phyloP scores from a whole-genome alignment of 140 eudicot genomes.

The Stevia rebaudiana region DNA sequence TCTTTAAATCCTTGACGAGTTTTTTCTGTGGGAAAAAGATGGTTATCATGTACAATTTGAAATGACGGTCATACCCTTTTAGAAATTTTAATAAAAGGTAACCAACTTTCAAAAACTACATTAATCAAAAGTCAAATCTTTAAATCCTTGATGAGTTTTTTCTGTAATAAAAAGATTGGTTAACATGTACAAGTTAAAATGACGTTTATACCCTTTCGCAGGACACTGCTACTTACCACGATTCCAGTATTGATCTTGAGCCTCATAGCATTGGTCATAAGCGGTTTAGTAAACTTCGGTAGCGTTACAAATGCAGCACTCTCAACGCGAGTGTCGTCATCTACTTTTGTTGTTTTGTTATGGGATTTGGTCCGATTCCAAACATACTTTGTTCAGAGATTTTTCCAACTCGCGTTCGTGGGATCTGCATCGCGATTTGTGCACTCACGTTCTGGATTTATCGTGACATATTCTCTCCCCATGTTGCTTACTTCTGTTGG shows the following conservation, averaged over 20 bases:
- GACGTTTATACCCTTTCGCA: conserved; percentile 26
- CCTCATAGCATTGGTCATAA: conserved; percentile 50
- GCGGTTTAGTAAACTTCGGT: conserved; percentile 50
- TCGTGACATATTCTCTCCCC: conserved; percentile 79
- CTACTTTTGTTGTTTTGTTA: conserved; percentile 77
- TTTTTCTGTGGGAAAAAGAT: too few species aligned
- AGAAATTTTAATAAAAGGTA: too few species aligned
- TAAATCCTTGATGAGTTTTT: neutral
- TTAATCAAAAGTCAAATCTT: neutral
- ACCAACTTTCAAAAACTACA: neutral
- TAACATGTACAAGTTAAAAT: neutral
- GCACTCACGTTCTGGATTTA: conserved; percentile 72
- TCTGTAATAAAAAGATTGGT: neutral
- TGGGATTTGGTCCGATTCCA: conserved; percentile 90
- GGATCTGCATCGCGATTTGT: conserved; percentile 84
- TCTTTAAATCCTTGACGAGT: too few species aligned
- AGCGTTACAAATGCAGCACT: conserved; percentile 50
- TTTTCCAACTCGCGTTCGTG: conserved; percentile 89
- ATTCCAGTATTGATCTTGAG: conserved; percentile 57
- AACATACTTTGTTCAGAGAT: conserved; percentile 85
- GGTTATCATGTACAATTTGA: too few species aligned
- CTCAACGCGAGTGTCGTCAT: conserved; percentile 64
- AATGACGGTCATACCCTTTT: conserved; percentile 2
- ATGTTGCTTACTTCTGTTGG: conserved; percentile 72
- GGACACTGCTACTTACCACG: conserved; percentile 66